These are phyloP conservation scores for Lagenaria siceraria DNA, from an alignment of 306 rosid genomes.

Conservation along the genomic window DNA sequence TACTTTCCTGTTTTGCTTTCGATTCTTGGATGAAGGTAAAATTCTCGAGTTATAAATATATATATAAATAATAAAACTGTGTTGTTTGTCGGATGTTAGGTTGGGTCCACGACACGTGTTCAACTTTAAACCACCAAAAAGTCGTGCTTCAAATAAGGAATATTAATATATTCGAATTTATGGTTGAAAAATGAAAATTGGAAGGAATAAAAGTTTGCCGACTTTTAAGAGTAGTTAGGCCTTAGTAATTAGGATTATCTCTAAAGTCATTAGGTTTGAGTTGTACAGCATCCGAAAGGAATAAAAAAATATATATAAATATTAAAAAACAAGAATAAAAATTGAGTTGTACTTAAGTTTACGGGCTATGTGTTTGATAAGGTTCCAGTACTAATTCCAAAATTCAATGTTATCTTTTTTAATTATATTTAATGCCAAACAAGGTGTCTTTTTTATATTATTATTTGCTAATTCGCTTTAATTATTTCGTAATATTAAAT, in stretches of 20 bases:
- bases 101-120: background rate
- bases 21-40: background rate
- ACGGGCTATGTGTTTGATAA: background rate
- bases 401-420: background rate
- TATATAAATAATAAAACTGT: background rate
- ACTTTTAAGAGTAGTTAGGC: background rate
- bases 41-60: background rate
- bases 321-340: too few species aligned
- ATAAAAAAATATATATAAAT: too few species aligned
- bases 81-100: background rate
- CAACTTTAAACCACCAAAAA: background rate
- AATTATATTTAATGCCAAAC: background rate
- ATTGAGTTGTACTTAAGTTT: conserved; percentile 3
- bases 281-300: background rate
- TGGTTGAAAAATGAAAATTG: background rate
- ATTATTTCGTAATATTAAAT: background rate
- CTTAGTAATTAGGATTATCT: background rate
- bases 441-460: background rate
- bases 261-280: background rate
- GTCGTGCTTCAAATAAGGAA: conserved; percentile 3
- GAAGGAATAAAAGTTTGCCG: background rate
- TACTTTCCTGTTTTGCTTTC: background rate
- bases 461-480: background rate
- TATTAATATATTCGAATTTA: background rate
- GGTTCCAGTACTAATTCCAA: background rate